These are phyloP conservation scores for Malania oleifera DNA, from an alignment of 164 flowering plant genomes.

Conservation along the genomic window DNA sequence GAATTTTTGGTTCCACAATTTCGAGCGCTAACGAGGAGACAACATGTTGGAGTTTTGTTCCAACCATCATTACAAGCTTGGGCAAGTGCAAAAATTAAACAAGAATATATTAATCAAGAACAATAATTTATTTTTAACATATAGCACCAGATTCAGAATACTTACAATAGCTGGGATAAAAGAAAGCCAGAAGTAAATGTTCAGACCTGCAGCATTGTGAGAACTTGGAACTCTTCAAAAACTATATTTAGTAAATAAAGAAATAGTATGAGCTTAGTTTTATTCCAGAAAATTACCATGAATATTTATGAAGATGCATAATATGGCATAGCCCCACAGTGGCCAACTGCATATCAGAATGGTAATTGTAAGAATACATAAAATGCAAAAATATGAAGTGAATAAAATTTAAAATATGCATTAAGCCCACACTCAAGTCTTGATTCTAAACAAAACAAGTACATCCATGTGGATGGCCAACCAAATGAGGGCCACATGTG, in stretches of 20 bases:
- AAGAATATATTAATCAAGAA: neutral
- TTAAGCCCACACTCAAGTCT: too few species aligned
- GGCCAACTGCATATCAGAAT: slow-evolving; percentile 68
- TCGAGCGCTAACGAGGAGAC: slow-evolving; percentile 87
- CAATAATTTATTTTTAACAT: neutral
- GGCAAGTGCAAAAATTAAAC: slow-evolving; percentile 8
- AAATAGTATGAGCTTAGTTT: neutral
- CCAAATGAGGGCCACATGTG: too few species aligned
- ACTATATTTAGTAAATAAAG: neutral
- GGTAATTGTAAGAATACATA: too few species aligned
- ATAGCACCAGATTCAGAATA: slow-evolving; percentile 1
- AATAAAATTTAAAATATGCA: too few species aligned
- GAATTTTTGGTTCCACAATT: slow-evolving; percentile 56
- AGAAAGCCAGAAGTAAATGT: slow-evolving; percentile 94
- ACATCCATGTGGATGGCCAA: too few species aligned
- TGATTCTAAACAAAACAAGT: too few species aligned
- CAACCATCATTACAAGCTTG: slow-evolving; percentile 87
- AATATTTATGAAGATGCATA: slow-evolving; percentile 83
- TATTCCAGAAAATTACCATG: slow-evolving; percentile 56
- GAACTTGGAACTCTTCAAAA: neutral
- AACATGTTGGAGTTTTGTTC: slow-evolving; percentile 92
- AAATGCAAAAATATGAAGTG: too few species aligned
- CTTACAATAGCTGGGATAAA: slow-evolving; percentile 92
- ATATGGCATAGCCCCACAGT: slow-evolving; percentile 86
- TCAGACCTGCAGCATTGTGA: slow-evolving; percentile 55